These are phyloP conservation scores for Solanum aculeatissimum DNA, from an alignment of 305 asterid genomes.

Conservation along the genomic window DNA sequence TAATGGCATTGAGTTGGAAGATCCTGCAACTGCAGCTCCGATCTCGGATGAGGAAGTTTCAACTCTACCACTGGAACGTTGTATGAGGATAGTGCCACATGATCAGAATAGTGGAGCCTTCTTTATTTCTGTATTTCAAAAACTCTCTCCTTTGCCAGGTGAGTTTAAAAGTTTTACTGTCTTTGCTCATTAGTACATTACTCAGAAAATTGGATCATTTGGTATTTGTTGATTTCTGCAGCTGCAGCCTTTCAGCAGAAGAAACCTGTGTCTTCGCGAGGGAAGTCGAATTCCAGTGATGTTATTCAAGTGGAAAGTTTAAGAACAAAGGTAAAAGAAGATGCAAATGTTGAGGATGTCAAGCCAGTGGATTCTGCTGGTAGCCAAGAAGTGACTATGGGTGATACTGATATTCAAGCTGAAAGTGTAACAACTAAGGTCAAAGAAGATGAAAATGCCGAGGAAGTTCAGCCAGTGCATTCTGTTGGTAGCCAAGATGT, in stretches of 20 bases:
- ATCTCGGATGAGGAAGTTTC: constrained; percentile 57
- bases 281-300: constrained; percentile 16
- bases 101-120: constrained; percentile 97
- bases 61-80: constrained; percentile 61
- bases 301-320: constrained; percentile 20
- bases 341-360: constrained; percentile 18
- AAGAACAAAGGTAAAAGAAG: constrained; percentile 31
- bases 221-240: constrained; percentile 14
- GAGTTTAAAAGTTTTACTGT: neutral
- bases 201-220: neutral
- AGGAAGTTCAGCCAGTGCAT: constrained; percentile 8
- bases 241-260: constrained; percentile 25
- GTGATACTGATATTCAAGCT: constrained; percentile 15
- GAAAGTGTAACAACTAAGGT: constrained; percentile 22
- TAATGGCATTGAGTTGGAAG: constrained; percentile 18
- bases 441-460: constrained; percentile 30
- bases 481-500: constrained; percentile 20
- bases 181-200: neutral
- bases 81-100: constrained; percentile 98
- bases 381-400: constrained; percentile 26
- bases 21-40: constrained; percentile 19
- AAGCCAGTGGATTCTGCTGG: constrained; percentile 2
- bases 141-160: constrained; percentile 58
- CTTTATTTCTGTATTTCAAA: constrained; percentile 82
- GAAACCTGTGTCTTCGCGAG: constrained; percentile 25